Base-by-base conservation (phyloP, 192 early-diverging fungal genomes). In the Backusella macrospora region DNA sequence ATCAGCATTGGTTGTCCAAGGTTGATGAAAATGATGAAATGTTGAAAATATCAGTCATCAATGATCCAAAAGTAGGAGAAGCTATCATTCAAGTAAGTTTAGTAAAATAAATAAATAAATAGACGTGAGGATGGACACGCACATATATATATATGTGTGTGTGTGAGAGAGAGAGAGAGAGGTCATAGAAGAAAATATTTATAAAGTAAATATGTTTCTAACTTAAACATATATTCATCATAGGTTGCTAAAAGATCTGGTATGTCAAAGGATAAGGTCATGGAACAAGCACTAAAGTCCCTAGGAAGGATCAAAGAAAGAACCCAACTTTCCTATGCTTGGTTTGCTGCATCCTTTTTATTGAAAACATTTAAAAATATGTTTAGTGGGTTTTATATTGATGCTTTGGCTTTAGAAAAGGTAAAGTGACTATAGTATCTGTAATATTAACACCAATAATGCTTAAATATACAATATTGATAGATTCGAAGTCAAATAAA, bases 331-430 rank as follows among this genome's bases (percentile, higher is more conserved):
- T 72, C 71, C 6, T 72, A 72, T 46, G 71, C 43, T 14, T 72
- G 71, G n/a, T 72, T 72, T 72, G 62, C 71, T 26, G 71, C 55
- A 4, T 72, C 71, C 6, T 72, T 72, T 21, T 63, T 72, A 64
- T 23, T 43, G 10, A 45, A 42, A 4, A 7, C 63, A 21, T 72
- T 72, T 45, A 59, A 64, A n/a, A 72, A 26, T 12, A 72, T 72
- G 71, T 72, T 72, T 46, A 72, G 71, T 64, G 59, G 40, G 14
- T 64, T 72, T n/a, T 44, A 64, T 37, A 64, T 72, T 6, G 14
- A 62, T 16, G 26, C 21, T 7, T 34, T 23, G 6, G 62, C 45
- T 44, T 34, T 72, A n/a, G 62, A 72, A 44, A 63, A 44, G 62
- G 71, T 72, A 72, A 45, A n/a, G 46, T 18, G n/a, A 49, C 3